These are phyloP conservation scores for Monosporascus sp. DNA, from an alignment of 2,329 filamentous ascomycete genomes.

Conservation along the genomic window DNA sequence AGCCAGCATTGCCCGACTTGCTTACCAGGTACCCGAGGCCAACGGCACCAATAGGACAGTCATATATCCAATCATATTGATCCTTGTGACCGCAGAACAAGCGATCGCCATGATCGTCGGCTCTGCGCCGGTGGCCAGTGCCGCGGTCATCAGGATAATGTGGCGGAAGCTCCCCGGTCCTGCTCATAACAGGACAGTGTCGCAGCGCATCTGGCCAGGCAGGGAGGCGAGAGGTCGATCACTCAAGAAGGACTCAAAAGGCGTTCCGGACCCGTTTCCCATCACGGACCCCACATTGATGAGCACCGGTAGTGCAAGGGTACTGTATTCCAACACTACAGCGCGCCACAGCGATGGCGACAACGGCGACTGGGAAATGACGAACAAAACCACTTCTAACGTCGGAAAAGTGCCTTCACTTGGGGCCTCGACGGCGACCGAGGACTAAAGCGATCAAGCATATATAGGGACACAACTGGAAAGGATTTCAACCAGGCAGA, in stretches of 20 bases:
- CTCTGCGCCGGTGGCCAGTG: constrained; percentile 15
- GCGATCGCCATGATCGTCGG: constrained; percentile 17
- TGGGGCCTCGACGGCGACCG: constrained; percentile 1
- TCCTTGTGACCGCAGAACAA: constrained; percentile 18
- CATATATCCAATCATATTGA: constrained; percentile 15
- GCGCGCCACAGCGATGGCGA: constrained; percentile 1
- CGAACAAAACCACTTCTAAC: neutral
- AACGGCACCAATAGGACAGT: constrained; percentile 15
- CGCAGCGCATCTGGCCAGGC: constrained; percentile 12
- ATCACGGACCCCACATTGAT: neutral
- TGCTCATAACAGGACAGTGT: constrained; percentile 2
- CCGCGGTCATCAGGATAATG: constrained; percentile 8
- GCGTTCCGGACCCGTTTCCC: constrained; percentile 4
- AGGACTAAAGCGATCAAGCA: too few species aligned
- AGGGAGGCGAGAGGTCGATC: constrained; percentile 4
- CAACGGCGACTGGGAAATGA: constrained; percentile 2
- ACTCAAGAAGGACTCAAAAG: neutral
- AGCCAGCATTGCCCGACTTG: constrained; percentile 18
- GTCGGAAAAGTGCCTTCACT: neutral
- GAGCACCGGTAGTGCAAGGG: neutral
- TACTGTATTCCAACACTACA: neutral
- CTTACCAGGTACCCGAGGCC: constrained; percentile 13
- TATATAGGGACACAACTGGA: too few species aligned
- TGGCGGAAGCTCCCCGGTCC: constrained; percentile 3
- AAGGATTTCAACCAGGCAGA: too few species aligned